Base-by-base conservation (phyloP, 495 filamentous ascomycete species). In the Annulohypoxylon stygium region DNA sequence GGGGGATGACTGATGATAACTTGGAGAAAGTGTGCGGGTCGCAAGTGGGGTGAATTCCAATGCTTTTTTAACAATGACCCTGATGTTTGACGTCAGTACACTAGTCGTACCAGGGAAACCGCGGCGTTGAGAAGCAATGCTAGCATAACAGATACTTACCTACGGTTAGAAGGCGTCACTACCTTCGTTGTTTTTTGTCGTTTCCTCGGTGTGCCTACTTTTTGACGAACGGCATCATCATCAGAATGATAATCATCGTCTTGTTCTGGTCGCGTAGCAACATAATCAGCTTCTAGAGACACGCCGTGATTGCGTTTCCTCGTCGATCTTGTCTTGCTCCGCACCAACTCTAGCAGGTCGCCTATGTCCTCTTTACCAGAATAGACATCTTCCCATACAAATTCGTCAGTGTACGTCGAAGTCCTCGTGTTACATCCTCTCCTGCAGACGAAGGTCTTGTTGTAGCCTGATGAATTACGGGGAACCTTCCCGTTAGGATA, bases 21-120 rank as follows among this genome's bases (percentile, higher is more conserved):
- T 82, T 1, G 94, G 93, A 11, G 93, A 93, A 58, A 99, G 89
- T 25, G 92, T 83, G 41, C 97, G 90, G 25, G 94, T 98, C 2
- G 93, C 93, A 9, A 99, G 86, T 0, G 96, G 96, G 0, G 96
- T 99, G 79, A 98, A 98, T 78, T 98, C 94, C 43, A 99, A 88
- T 4, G 94, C 91, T 69, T 94, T 97, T 78, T 97, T 99, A 57
- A 97, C 84, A 14, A 93, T 81, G 57, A 98, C 90, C 61, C 89
- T 90, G 70, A 70, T 63, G 36, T 92, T 89, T 5, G 88, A 90
- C 11, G 93, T 94, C 0, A 95, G 96, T 0, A 86, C 4, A 16
- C n/a, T 14, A 11, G 11, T 43, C 12, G 14, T 55, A 88, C 84
- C 60, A 12, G 10, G 14, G 25, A 30, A 11, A 23, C 12, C 4